Evolutionary conservation across 2,329 filamentous ascomycete species (phyloP), one percentile per base, ranked within the genome.

Genomic region (Apiospora malaysiana): DNA sequence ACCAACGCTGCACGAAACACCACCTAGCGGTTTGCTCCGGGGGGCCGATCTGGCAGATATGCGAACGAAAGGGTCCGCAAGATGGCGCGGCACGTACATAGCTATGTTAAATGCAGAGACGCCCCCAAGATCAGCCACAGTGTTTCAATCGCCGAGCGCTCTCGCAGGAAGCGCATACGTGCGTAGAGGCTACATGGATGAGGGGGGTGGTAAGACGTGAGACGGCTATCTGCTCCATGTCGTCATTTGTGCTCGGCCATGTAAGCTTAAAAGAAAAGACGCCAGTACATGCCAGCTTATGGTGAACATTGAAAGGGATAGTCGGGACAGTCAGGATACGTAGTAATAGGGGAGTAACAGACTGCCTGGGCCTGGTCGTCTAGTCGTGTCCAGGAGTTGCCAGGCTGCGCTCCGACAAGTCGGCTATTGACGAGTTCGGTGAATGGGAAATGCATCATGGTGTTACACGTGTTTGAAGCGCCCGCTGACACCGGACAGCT

Each of bases 261-360:
- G 56, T 63, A 63, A 63, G 32, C 56, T 63, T 63, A 63, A 63
- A 63, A 63, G 27, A 40, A 40, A 37, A 18, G n/a, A 63, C 56
- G 56, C 56, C 56, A 63, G 27, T 37, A 27, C 9, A 40, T 63
- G 27, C 56, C 32, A 63, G 32, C 56, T 40, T n/a, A n/a, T 18
- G 10, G 56, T 40, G 56, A 63, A n/a, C 51, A 8, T 9, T 59
- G 51, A 59, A 59, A 18, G 51, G 18, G 51, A 59, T 59, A 27
- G 49, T 56, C 10, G 42, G 2, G 25, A 32, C 32, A 16, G 51
- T 32, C 42, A 16, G 10, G 51, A 27, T 32, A 25, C 23, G 4
- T 51, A 37, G 56, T 0, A 18, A 63, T 27, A 59, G 25, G 18
- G 18, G 4, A 8, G n/a, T n/a, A n/a, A n/a, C 18, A 6, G 25